Conservation (phyloP, 2,329 filamentous ascomycete species). For the Fusarium tricinctum region DNA sequence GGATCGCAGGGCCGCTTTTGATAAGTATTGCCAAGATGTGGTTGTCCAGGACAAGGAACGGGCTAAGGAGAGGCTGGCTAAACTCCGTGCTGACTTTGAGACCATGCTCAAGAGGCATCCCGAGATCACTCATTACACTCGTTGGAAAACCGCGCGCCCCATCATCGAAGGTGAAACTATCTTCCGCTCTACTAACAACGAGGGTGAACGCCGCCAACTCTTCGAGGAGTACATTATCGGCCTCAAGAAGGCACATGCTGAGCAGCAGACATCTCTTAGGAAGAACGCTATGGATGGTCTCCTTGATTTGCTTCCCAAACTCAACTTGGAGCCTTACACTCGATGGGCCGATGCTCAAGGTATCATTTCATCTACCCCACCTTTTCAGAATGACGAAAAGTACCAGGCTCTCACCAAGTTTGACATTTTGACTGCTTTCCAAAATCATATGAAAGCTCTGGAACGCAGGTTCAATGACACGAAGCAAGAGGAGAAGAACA, state of each 20-base stretch:
- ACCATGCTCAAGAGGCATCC: slow-evolving; percentile 97
- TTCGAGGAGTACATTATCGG: slow-evolving; percentile 94
- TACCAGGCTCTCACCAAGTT: slow-evolving; percentile 88
- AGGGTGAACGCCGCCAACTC: slow-evolving; percentile 87
- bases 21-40: slow-evolving; percentile 94
- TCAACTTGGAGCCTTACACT: slow-evolving; percentile 92
- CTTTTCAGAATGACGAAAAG: slow-evolving; percentile 84
- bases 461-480: slow-evolving; percentile 93
- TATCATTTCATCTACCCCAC: slow-evolving; percentile 81
- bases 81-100: slow-evolving; percentile 92
- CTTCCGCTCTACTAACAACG: slow-evolving; percentile 90
- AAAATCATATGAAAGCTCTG: slow-evolving; percentile 92
- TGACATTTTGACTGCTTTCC: slow-evolving; percentile 92
- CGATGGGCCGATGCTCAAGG: slow-evolving; percentile 92
- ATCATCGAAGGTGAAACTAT: slow-evolving; percentile 97
- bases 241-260: slow-evolving; percentile 83
- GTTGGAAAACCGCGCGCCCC: slow-evolving; percentile 94
- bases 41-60: slow-evolving; percentile 93
- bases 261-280: slow-evolving; percentile 78
- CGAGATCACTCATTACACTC: slow-evolving; percentile 96
- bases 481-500: slow-evolving; percentile 87
- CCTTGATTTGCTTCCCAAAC: slow-evolving; percentile 79
- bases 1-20: slow-evolving; percentile 90
- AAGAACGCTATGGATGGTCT: slow-evolving; percentile 89
- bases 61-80: slow-evolving; percentile 91